Conservation (phyloP, 352 stramenopile genomes). For the Ophiocytium majus region DNA sequence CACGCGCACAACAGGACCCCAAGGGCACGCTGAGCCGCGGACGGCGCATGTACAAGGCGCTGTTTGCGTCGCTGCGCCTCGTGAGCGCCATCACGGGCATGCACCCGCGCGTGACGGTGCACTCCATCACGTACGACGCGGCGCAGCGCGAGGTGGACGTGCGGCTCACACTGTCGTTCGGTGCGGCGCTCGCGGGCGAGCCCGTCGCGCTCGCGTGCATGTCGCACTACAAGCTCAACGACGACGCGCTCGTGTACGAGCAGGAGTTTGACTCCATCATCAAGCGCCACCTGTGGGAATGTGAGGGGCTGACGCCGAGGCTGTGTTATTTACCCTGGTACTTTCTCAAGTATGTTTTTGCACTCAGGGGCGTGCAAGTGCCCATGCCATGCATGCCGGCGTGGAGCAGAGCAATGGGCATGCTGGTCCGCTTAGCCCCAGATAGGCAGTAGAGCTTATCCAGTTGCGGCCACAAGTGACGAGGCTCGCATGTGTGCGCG, state of each 20-base stretch:
- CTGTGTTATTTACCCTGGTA: too few relatives aligned
- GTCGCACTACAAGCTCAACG: conserved; percentile 33
- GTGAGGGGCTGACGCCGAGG: too few relatives aligned
- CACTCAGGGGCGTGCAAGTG: too few relatives aligned
- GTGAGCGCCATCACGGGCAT: conserved; percentile 34
- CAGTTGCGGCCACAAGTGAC: too few relatives aligned
- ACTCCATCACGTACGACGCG: conserved; percentile 28
- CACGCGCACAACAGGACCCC: too few relatives aligned
- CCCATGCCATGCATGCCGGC: too few relatives aligned
- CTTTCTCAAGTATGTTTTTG: too few relatives aligned
- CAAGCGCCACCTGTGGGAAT: conserved; percentile 51
- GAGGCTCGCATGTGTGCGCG: too few relatives aligned
- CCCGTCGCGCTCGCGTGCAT: neutral
- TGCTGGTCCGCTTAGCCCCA: too few relatives aligned
- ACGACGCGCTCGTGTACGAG: conserved; percentile 50
- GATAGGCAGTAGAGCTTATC: too few relatives aligned
- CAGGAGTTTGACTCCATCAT: conserved; percentile 54
- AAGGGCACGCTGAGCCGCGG: conserved; percentile 39
- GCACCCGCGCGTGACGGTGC: conserved; percentile 33
- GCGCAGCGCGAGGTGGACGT: conserved; percentile 40
- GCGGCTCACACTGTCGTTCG: conserved; percentile 34
- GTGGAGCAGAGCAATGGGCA: too few relatives aligned
- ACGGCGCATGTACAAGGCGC: conserved; percentile 35
- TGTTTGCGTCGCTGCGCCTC: conserved; percentile 46
- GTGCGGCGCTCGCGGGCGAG: conserved; percentile 34